Conservation (phyloP, 1,284 basidiomycete species). For the Tilletia indica region DNA sequence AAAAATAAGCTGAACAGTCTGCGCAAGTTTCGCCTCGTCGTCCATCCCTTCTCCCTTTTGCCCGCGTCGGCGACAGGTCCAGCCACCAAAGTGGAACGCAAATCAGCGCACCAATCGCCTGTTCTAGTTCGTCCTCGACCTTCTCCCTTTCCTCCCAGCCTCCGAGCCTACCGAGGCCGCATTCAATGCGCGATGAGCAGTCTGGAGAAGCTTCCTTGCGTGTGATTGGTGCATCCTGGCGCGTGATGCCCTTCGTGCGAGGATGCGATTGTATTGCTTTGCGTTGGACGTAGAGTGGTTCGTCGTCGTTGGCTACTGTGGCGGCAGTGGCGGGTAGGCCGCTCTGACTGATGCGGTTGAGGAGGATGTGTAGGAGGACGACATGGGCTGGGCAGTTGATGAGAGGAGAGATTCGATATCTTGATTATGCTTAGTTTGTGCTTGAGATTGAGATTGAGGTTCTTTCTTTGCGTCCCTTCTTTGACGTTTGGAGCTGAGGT, state of each 20-base stretch:
- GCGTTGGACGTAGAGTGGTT: constrained; percentile 54
- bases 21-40: background rate
- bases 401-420: background rate
- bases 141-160: background rate
- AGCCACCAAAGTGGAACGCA: background rate
- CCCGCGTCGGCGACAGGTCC: background rate
- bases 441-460: background rate
- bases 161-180: constrained; percentile 18
- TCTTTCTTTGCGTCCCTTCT: background rate
- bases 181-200: constrained; percentile 4
- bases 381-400: background rate
- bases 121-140: background rate
- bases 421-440: background rate
- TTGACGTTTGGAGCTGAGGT: too few species aligned
- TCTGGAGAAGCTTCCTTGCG: constrained; percentile 34
- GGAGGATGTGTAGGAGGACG: background rate
- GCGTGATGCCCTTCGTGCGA: constrained; percentile 46
- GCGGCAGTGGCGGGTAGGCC: background rate
- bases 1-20: background rate
- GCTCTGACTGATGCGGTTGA: background rate
- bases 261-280: constrained; percentile 53
- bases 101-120: background rate
- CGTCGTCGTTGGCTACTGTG: constrained; percentile 30
- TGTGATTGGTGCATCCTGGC: constrained; percentile 47
- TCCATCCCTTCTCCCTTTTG: background rate